Conservation (phyloP, 2,329 filamentous ascomycete genomes). For the Amauroascus verrucosus region DNA sequence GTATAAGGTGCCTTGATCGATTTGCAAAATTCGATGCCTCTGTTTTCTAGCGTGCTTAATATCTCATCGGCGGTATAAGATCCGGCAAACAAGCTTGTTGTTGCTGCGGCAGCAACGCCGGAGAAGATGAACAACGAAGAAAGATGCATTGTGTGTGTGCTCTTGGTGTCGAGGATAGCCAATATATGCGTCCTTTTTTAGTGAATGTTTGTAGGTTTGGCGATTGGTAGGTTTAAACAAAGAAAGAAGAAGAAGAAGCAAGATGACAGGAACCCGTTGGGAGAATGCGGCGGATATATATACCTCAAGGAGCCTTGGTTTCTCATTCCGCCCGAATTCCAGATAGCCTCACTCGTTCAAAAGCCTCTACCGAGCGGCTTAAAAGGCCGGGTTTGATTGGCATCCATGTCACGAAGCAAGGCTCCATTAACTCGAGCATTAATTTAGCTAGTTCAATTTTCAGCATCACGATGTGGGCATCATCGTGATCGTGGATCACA, state of each 20-base stretch:
- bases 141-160: constrained; percentile 6
- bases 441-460: background rate
- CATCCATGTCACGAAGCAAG: background rate
- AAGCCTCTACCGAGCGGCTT: constrained; percentile 6
- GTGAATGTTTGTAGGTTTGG: no score
- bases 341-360: background rate
- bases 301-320: background rate
- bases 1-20: constrained; percentile 4
- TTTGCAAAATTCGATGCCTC: constrained; percentile 4
- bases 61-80: background rate
- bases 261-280: background rate
- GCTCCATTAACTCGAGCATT: constrained; percentile 1
- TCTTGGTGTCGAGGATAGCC: background rate
- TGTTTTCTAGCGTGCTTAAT: background rate
- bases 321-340: background rate
- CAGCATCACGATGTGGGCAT: background rate
- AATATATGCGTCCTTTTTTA: background rate
- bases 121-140: constrained; percentile 7
- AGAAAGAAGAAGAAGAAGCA: background rate
- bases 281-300: background rate
- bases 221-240: no score
- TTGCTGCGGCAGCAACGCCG: constrained; percentile 1
- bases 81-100: background rate
- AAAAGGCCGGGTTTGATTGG: constrained; percentile 5
- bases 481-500: background rate